A percentile compares a stretch with the other conserved stretches of the same genome.
These are phyloP conservation scores for Nepenthes mirabilis DNA, from an alignment of 148 eudicot species.

Conservation along the genomic window DNA sequence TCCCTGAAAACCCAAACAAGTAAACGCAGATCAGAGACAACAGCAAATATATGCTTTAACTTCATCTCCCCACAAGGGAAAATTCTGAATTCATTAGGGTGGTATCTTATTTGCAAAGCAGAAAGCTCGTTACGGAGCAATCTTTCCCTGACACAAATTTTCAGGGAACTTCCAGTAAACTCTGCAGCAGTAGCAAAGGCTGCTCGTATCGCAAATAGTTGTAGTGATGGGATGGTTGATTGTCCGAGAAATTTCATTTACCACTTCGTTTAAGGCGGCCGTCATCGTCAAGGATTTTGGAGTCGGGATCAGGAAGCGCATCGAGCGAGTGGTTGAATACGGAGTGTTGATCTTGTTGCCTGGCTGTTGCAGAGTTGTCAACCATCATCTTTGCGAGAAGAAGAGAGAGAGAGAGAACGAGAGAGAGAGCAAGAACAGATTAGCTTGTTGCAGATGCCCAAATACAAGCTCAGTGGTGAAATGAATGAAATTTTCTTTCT, in stretches of 20 bases:
- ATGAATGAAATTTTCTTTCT: neutral
- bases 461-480: neutral
- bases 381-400: too few relatives aligned
- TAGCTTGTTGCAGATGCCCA: neutral
- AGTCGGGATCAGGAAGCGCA: neutral
- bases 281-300: slow-evolving; percentile 45
- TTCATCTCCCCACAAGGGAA: too few relatives aligned
- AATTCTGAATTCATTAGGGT: too few relatives aligned
- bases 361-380: too few relatives aligned
- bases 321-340: neutral
- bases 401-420: neutral
- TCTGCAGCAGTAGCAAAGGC: neutral
- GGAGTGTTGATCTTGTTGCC: neutral
- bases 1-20: slow-evolving; percentile 18
- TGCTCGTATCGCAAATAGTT: neutral
- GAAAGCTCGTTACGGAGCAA: too few relatives aligned
- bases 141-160: too few relatives aligned
- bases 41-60: too few relatives aligned
- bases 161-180: too few relatives aligned
- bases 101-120: too few relatives aligned
- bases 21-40: neutral
- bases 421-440: neutral
- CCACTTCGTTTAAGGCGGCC: slow-evolving; percentile 56
- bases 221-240: neutral
- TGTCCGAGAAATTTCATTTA: slow-evolving; percentile 1